Percentiles rank a stretch among this genome's conserved stretches.
Conservation (phyloP, 495 filamentous ascomycete species). For the Friedmanniomyces endolithicus region DNA sequence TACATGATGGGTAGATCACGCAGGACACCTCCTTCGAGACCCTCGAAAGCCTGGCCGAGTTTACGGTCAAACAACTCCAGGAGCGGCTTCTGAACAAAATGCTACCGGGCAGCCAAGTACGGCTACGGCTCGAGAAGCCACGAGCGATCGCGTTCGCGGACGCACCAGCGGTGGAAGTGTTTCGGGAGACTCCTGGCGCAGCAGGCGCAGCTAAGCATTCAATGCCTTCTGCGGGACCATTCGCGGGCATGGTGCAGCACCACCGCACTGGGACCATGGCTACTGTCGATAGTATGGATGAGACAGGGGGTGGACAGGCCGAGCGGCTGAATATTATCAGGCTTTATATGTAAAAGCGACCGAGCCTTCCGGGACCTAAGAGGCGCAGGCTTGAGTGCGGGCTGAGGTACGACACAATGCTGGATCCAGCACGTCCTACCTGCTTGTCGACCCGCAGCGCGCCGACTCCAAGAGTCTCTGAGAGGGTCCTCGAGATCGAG, state of each 20-base stretch:
- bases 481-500: too few relatives aligned
- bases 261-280: neutral
- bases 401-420: too few relatives aligned
- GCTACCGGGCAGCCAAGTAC: slow-evolving; percentile 2
- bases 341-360: neutral
- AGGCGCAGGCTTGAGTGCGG: too few relatives aligned
- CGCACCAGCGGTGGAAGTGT: slow-evolving; percentile 21
- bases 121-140: slow-evolving; percentile 21
- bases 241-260: neutral
- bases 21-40: slow-evolving; percentile 49
- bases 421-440: too few relatives aligned
- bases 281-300: neutral
- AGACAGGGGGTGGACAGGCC: neutral
- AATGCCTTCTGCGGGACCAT: neutral
- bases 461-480: too few relatives aligned
- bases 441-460: too few relatives aligned
- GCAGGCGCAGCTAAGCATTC: neutral
- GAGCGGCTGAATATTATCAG: neutral
- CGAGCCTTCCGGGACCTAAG: neutral
- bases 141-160: slow-evolving; percentile 23
- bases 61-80: slow-evolving; percentile 40
- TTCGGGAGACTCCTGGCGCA: slow-evolving; percentile 4
- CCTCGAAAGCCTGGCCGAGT: slow-evolving; percentile 48
- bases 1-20: too few relatives aligned
- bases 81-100: slow-evolving; percentile 32